Conservation (phyloP, 805 yeast genomes). For the Yarrowia divulgata region DNA sequence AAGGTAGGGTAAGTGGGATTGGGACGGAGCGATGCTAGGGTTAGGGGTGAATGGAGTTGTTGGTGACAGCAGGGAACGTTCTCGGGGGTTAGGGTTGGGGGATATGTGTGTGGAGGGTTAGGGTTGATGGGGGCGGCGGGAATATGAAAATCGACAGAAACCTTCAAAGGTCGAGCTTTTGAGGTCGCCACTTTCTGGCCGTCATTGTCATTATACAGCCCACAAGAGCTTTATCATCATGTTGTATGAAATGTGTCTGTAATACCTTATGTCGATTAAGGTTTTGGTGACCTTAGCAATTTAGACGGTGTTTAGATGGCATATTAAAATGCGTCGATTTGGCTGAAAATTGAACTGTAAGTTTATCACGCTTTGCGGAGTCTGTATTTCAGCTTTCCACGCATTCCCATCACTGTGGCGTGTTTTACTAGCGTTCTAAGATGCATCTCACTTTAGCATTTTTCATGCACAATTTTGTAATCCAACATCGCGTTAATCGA, state of each 20-base stretch:
- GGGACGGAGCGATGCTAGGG: not conserved
- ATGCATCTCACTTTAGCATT: not conserved
- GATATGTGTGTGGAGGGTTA: not conserved
- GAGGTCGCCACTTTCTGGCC: no score
- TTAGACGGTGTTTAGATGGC: not conserved
- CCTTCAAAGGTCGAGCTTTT: no score
- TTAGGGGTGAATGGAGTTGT: not conserved
- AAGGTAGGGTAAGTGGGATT: constrained; percentile 35
- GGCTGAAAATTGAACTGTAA: not conserved
- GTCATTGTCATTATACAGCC: no score
- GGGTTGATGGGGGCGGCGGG: not conserved
- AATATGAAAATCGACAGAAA: no score
- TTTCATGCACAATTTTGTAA: not conserved
- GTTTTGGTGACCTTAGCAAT: not conserved
- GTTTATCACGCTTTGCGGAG: not conserved
- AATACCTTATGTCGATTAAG: not conserved
- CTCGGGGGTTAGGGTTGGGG: not conserved
- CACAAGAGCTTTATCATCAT: no score
- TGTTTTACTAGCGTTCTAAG: no score
- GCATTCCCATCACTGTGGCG: no score
- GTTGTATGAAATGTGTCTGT: not conserved
- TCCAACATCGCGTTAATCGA: not conserved
- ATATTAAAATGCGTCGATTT: not conserved
- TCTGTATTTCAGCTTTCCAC: no score
- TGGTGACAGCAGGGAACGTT: not conserved